A percentile compares a stretch with the other conserved stretches of the same genome.
These are phyloP conservation scores for Telfairia occidentalis DNA, from an alignment of 331 rosid genomes.

Conservation along the genomic window DNA sequence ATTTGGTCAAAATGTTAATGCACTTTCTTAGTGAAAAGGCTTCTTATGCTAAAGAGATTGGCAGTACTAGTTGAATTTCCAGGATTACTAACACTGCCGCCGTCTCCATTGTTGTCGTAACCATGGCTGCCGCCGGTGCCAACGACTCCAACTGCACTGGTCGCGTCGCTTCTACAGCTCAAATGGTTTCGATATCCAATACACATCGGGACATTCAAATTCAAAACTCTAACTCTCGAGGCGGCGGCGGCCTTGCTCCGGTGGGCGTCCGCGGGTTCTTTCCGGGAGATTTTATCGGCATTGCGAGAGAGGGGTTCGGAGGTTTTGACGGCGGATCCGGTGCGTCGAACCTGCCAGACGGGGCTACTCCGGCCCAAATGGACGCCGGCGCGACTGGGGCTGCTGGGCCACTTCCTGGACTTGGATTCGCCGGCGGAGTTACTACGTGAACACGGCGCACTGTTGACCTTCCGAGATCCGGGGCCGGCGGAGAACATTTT, in stretches of 20 bases:
- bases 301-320: constrained; percentile 18
- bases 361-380: constrained; percentile 84
- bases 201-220: constrained; percentile 80
- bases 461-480: constrained; percentile 54
- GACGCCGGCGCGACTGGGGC: constrained; percentile 79
- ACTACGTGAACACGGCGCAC: constrained; percentile 96
- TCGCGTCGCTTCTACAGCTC: constrained; percentile 59
- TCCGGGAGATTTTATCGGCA: constrained; percentile 27
- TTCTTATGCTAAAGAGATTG: constrained; percentile 65
- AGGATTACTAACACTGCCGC: constrained; percentile 13
- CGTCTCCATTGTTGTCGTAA: background rate
- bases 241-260: background rate
- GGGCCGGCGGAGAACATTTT: constrained; percentile 40
- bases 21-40: constrained; percentile 67
- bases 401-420: constrained; percentile 78
- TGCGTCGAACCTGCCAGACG: constrained; percentile 79
- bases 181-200: constrained; percentile 58
- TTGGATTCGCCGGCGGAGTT: constrained; percentile 90
- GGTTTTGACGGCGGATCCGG: constrained; percentile 16
- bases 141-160: constrained; percentile 16
- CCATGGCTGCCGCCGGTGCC: background rate
- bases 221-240: constrained; percentile 45
- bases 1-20: constrained; percentile 19
- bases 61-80: constrained; percentile 29
- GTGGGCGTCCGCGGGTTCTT: constrained; percentile 11